These are phyloP conservation scores for Plantago rigida DNA, from an alignment of 305 asterid species.

Conservation along the genomic window DNA sequence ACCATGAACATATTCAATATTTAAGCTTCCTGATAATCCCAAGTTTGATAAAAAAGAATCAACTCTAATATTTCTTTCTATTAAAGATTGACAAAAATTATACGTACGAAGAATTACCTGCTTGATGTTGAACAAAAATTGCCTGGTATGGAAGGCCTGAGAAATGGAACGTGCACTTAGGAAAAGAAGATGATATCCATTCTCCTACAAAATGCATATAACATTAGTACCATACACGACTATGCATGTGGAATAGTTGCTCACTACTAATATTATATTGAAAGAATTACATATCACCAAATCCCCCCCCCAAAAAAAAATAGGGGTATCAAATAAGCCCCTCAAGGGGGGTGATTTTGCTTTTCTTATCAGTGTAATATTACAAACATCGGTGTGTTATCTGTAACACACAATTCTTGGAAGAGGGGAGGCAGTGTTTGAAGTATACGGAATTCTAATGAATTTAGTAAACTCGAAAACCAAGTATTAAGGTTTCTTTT, in stretches of 20 bases:
- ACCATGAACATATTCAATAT: constrained; percentile 2
- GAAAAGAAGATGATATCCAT: constrained; percentile 87
- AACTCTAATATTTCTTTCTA: constrained; percentile 12
- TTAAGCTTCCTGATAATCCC: background rate
- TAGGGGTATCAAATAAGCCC: no score
- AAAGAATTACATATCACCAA: no score
- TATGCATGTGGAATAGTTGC: background rate
- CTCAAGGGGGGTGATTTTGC: no score
- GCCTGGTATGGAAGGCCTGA: constrained; percentile 78
- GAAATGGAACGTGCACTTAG: constrained; percentile 92
- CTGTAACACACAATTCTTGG: no score
- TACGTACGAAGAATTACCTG: constrained; percentile 47
- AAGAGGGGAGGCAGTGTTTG: no score
- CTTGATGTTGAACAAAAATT: constrained; percentile 65
- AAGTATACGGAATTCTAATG: no score
- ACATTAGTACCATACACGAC: constrained; percentile 16
- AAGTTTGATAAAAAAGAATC: background rate
- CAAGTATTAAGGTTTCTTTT: no score
- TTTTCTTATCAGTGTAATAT: no score
- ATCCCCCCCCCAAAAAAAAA: no score
- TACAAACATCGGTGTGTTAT: no score
- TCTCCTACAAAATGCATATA: constrained; percentile 60
- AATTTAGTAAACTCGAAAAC: no score
- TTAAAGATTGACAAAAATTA: constrained; percentile 6
- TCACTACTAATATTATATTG: background rate